Conservation (phyloP, 2,329 filamentous ascomycete species). For the Aspergillus hiratsukae region DNA sequence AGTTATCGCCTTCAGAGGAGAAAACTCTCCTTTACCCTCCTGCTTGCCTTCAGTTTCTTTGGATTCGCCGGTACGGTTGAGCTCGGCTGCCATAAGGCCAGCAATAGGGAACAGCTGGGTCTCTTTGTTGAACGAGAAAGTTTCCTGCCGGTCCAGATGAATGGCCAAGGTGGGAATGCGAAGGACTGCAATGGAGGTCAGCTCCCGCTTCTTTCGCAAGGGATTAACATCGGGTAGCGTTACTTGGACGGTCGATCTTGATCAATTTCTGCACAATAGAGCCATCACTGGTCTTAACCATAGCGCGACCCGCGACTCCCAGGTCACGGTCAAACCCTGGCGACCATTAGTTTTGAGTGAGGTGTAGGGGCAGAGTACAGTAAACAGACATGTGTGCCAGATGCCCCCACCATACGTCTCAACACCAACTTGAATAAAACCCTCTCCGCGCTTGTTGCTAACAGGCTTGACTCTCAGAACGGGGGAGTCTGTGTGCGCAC, state of each 20-base stretch:
- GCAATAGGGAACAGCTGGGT: constrained; percentile 91
- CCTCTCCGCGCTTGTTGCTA: constrained; percentile 79
- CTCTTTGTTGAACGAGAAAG: constrained; percentile 95
- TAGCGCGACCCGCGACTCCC: constrained; percentile 79
- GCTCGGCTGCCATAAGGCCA: constrained; percentile 78
- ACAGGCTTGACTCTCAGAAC: constrained; percentile 90
- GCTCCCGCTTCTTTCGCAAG: not conserved
- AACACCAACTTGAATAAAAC: constrained; percentile 90
- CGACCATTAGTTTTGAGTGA: constrained; percentile 8
- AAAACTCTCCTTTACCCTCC: constrained; percentile 55
- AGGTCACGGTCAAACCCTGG: constrained; percentile 88
- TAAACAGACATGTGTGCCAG: constrained; percentile 74
- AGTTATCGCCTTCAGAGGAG: constrained; percentile 69
- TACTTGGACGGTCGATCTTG: constrained; percentile 78
- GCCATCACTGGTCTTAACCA: constrained; percentile 70
- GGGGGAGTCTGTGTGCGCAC: constrained; percentile 93
- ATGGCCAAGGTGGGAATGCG: constrained; percentile 92
- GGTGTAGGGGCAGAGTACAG: not conserved
- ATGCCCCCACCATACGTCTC: constrained; percentile 96
- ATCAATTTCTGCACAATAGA: constrained; percentile 78
- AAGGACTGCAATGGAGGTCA: constrained; percentile 51
- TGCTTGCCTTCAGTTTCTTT: constrained; percentile 30
- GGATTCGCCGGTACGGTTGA: constrained; percentile 65
- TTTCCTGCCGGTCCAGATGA: constrained; percentile 80
- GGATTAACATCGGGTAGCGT: constrained; percentile 4